These are phyloP conservation scores for Penicillium subrubescens DNA, from an alignment of 495 filamentous ascomycete species.

Conservation along the genomic window DNA sequence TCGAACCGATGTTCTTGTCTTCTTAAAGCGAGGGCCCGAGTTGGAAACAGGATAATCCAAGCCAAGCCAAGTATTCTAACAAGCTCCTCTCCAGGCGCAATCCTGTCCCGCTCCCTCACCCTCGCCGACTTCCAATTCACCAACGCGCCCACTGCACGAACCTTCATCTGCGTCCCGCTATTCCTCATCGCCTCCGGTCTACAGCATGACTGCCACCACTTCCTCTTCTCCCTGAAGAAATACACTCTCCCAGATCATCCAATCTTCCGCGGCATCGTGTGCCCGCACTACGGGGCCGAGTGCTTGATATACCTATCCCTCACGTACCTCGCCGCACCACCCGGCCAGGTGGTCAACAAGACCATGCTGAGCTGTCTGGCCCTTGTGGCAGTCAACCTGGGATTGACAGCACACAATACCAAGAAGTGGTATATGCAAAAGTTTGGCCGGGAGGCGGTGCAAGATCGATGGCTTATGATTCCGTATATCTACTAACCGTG, in stretches of 20 bases:
- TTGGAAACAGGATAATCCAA: background rate
- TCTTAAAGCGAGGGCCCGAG: background rate
- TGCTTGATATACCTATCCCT: slow-evolving; percentile 82
- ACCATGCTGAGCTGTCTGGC: slow-evolving; percentile 67
- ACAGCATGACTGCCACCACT: slow-evolving; percentile 79
- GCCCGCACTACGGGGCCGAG: slow-evolving; percentile 92
- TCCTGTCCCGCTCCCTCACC: slow-evolving; percentile 33
- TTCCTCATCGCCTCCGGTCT: slow-evolving; percentile 75
- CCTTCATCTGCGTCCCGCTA: slow-evolving; percentile 59
- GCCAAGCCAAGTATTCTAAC: background rate
- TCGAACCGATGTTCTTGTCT: background rate
- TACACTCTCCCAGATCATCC: slow-evolving; percentile 79
- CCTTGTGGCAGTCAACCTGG: slow-evolving; percentile 81
- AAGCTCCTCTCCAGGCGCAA: slow-evolving; percentile 22
- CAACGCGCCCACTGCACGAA: slow-evolving; percentile 57
- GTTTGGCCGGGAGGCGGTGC: slow-evolving; percentile 72
- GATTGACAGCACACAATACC: slow-evolving; percentile 75
- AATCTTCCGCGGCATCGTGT: slow-evolving; percentile 69
- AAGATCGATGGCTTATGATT: slow-evolving; percentile 78
- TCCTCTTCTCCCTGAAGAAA: slow-evolving; percentile 78
- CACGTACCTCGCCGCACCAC: slow-evolving; percentile 71
- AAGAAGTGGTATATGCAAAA: slow-evolving; percentile 77
- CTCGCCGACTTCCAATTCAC: slow-evolving; percentile 38
- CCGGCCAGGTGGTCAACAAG: slow-evolving; percentile 62
- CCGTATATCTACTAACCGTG: slow-evolving; percentile 67